A percentile compares a stretch with the other conserved stretches of the same genome.
These are phyloP conservation scores for Debaryomyces sp. DNA, from an alignment of 1,139 yeast species.

Conservation along the genomic window DNA sequence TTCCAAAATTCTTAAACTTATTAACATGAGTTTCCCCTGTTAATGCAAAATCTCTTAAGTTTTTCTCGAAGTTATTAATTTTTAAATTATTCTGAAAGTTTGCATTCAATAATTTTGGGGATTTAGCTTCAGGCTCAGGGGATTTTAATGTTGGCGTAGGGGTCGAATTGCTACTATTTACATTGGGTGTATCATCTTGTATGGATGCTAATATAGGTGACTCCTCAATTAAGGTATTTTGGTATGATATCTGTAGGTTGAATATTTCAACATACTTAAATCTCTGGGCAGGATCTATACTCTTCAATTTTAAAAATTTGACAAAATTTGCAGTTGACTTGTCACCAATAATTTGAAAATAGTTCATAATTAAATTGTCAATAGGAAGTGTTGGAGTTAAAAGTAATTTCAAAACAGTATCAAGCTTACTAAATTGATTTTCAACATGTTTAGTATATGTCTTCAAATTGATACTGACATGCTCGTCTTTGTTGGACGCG, in stretches of 20 bases:
- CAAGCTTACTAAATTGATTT: constrained; percentile 54
- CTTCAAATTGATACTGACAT: constrained; percentile 24
- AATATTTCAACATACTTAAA: constrained; percentile 61
- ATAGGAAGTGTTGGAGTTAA: constrained; percentile 64
- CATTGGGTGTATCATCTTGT: constrained; percentile 16
- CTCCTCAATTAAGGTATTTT: constrained; percentile 46
- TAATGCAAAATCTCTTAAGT: constrained; percentile 54
- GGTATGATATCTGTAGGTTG: constrained; percentile 57
- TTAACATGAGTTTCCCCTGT: constrained; percentile 59
- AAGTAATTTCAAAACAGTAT: constrained; percentile 65
- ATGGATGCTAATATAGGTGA: constrained; percentile 42
- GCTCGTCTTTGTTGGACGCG: constrained; percentile 14
- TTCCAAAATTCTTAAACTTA: constrained; percentile 59
- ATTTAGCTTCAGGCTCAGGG: constrained; percentile 25
- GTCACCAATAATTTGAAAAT: constrained; percentile 71
- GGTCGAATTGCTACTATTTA: background rate
- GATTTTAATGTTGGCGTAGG: constrained; percentile 17
- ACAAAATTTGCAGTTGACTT: constrained; percentile 60
- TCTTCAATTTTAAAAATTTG: constrained; percentile 67
- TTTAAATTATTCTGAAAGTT: constrained; percentile 22
- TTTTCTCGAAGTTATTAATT: constrained; percentile 57
- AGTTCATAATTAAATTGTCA: constrained; percentile 64
- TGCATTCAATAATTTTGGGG: constrained; percentile 27
- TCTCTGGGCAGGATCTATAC: constrained; percentile 51
- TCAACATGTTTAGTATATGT: constrained; percentile 54